Percentiles rank a stretch among this genome's conserved stretches.
phyloP scores from a whole-genome alignment of 2,329 filamentous ascomycete species.

The Colletotrichum noveboracense region DNA sequence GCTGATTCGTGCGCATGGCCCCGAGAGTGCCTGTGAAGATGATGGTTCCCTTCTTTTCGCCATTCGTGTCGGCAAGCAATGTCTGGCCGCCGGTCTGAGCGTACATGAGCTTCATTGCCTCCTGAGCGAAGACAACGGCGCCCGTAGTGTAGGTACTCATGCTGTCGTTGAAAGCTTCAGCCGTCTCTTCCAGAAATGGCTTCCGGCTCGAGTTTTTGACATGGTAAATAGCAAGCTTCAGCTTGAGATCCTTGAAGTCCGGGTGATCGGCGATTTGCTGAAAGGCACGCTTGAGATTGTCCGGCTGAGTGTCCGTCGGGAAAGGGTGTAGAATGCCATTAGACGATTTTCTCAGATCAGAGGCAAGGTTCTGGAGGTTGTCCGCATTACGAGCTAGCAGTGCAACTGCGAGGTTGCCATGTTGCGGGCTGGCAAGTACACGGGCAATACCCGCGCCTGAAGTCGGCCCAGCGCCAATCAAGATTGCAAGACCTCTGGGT shows the following conservation, averaged over 20 bases:
- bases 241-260: slow-evolving; percentile 53
- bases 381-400: slow-evolving; percentile 55
- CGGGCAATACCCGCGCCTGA: slow-evolving; percentile 61
- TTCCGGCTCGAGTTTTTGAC: slow-evolving; percentile 61
- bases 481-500: slow-evolving; percentile 53
- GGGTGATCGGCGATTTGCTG: slow-evolving; percentile 50
- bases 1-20: slow-evolving; percentile 56
- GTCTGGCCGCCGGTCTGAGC: slow-evolving; percentile 53
- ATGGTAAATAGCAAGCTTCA: slow-evolving; percentile 58
- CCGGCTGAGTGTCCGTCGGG: slow-evolving; percentile 52
- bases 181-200: slow-evolving; percentile 59
- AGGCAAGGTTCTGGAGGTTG: slow-evolving; percentile 44
- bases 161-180: slow-evolving; percentile 51
- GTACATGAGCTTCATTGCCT: slow-evolving; percentile 55
- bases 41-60: slow-evolving; percentile 59
- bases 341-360: slow-evolving; percentile 43
- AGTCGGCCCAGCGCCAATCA: slow-evolving; percentile 55
- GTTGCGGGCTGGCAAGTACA: slow-evolving; percentile 52
- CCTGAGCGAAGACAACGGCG: slow-evolving; percentile 60
- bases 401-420: slow-evolving; percentile 61
- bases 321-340: slow-evolving; percentile 56
- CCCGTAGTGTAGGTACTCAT: slow-evolving; percentile 59
- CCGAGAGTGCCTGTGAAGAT: slow-evolving; percentile 64
- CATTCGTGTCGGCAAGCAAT: slow-evolving; percentile 45
- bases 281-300: slow-evolving; percentile 52